These are phyloP conservation scores for Naegleria lovaniensis DNA, from an alignment of 208 protist species.

Conservation along the genomic window DNA sequence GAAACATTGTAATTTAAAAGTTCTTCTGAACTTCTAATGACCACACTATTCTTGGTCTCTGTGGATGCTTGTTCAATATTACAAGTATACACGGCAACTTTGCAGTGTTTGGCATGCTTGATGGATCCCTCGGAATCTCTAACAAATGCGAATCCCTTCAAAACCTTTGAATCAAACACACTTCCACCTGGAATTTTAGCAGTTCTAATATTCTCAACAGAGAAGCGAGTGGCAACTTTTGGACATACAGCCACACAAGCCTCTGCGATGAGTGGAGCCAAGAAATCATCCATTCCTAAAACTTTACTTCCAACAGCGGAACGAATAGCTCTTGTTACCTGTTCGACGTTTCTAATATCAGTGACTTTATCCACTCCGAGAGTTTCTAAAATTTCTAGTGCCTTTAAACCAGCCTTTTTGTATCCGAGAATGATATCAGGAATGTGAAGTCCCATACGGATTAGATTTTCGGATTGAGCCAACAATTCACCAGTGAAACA, in stretches of 20 bases:
- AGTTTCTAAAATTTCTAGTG: conserved; percentile 70
- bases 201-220: conserved; percentile 98
- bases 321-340: conserved; percentile 53
- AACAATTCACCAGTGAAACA: conserved; percentile 96
- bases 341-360: conserved; percentile 69
- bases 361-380: conserved; percentile 58
- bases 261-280: conserved; percentile 84
- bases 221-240: conserved; percentile 90
- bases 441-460: conserved; percentile 89
- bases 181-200: conserved; percentile 94
- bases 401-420: conserved; percentile 81
- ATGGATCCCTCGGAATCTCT: conserved; percentile 78
- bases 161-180: conserved; percentile 77
- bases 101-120: conserved; percentile 86
- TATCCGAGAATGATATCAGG: conserved; percentile 97
- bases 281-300: conserved; percentile 88
- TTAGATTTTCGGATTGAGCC: conserved; percentile 91
- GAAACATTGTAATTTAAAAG: conserved; percentile 88
- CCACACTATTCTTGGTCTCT: conserved; percentile 96
- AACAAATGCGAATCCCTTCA: conserved; percentile 95
- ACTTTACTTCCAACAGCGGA: conserved; percentile 88
- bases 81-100: conserved; percentile 95
- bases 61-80: conserved; percentile 90
- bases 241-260: conserved; percentile 93
- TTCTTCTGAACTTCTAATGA: conserved; percentile 95